Base-by-base conservation (phyloP, 257 asterid species). In the Phtheirospermum japonicum region DNA sequence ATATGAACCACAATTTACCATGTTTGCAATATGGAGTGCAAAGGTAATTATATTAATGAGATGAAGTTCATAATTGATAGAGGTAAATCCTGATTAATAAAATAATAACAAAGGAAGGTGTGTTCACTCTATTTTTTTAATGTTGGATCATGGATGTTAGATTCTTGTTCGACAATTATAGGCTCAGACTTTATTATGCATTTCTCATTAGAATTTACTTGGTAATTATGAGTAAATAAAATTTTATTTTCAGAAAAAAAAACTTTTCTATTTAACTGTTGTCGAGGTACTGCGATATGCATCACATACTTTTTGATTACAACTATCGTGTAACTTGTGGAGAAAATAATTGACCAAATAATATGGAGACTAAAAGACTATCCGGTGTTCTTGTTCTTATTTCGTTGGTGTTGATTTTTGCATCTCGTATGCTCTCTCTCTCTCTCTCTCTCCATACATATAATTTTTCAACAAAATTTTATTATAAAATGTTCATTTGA, bases 401-500 rank as follows among this genome's bases (percentile, higher is more conserved):
- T 30, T n/a, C n/a, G n/a, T 18, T 45, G 26, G 33, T 39, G 10
- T 9, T 66, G 4, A 13, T 45, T 18, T 66, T 46, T 43, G 59
- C 71, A 17, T 46, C 71, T 16, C 59, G 71, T 66, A 66, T 12
- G 49, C 9, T 57, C 50, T 45, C 51, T 36, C 54, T 54, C 56
- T 40, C 46, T 40, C 46, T 7, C 13, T 6, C 17, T 16, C n/a
- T n/a, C n/a, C n/a, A n/a, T n/a, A n/a, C n/a, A n/a, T n/a, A n/a
- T n/a, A n/a, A n/a, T n/a, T n/a, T n/a, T n/a, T n/a, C n/a, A n/a
- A 7, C 32, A 37, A 7, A 2, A 63, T 26, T 13, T 11, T 17
- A 7, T 17, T 33, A 46, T 23, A 43, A 0, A 40, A 3, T 12
- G 11, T 7, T 2, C 11, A n/a, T n/a, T n/a, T n/a, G n/a, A n/a